Evolutionary conservation across 2,329 filamentous ascomycete species (phyloP), one percentile per base, ranked within the genome.

Genomic region (Aplosporella prunicola): DNA sequence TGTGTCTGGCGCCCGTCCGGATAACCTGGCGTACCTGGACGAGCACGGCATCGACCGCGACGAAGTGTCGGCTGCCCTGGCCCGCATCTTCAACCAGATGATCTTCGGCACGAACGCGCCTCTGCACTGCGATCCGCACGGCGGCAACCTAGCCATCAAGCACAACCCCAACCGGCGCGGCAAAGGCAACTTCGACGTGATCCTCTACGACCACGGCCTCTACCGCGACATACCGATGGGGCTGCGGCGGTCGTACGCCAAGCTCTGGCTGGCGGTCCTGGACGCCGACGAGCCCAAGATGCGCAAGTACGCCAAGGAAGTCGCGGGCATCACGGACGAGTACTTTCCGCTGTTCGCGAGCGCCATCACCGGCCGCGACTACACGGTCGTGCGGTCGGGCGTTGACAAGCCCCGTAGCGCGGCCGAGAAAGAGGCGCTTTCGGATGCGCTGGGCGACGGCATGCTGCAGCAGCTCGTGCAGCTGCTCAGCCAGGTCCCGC

Each of bases 61-160:
- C 54, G 89, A 96, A 60, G 91, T 98, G 5, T 93, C 88, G 0
- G 88, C 89, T 1, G 82, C 87, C 0, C 69, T 98, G 4, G 82
- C 91, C 0, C 78, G 80, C 42, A 86, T 98, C 42, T 98, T 98
- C 72, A 98, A 98, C 67, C 88, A 96, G 58, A 98, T 98, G 91
- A 95, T 98, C 48, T 98, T 98, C 48, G 88, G 89, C 32, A 75
- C 80, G 35, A 74, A 80, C 42, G 89, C 89, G 0, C 87, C 91
- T 0, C 66, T 98, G 25, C 91, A 98, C 64, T 98, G 91, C 62
- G 91, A 98, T 55, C 91, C 91, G 0, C 91, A 98, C 54, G 91
- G 88, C 32, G 91, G 91, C 30, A 98, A 98, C 54, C 82, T 98
- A 39, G 88, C 91, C 15, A 86, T 98, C 43, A 79, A 88, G 27